phyloP scores from a whole-genome alignment of 164 flowering plant species.

The Malania oleifera region DNA sequence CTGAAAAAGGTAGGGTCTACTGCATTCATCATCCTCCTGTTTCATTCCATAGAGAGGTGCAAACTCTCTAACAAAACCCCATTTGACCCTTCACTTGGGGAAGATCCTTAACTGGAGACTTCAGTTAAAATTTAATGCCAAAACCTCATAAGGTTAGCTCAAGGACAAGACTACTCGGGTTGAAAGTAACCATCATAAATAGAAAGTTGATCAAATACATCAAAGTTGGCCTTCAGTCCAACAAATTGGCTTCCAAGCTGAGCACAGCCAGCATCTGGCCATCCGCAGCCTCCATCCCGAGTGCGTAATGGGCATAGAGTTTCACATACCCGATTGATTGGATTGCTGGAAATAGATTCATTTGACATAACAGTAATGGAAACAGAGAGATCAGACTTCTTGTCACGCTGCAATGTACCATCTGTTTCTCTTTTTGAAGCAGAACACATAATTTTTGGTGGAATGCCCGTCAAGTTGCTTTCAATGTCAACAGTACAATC shows the following conservation, averaged over 20 bases:
- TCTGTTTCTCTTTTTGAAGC: conserved; percentile 32
- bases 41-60: not conserved
- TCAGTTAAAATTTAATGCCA: not conserved
- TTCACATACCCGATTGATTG: conserved; percentile 56
- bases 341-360: conserved; percentile 28
- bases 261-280: conserved; percentile 96
- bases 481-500: conserved; percentile 64
- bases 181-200: conserved; percentile 75
- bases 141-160: not conserved
- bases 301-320: conserved; percentile 71
- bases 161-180: conserved; percentile 18
- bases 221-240: conserved; percentile 87
- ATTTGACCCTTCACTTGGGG: not conserved
- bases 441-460: conserved; percentile 23
- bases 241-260: conserved; percentile 87
- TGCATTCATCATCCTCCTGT: not conserved
- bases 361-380: conserved; percentile 47
- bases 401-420: conserved; percentile 25
- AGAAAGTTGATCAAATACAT: conserved; percentile 85
- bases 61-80: not conserved
- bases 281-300: conserved; percentile 76
- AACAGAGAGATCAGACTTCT: conserved; percentile 65
- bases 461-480: conserved; percentile 26
- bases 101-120: no score
- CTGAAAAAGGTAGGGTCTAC: not conserved